phyloP scores from a whole-genome alignment of 2,329 filamentous ascomycete species.

The Fusarium sp. region DNA sequence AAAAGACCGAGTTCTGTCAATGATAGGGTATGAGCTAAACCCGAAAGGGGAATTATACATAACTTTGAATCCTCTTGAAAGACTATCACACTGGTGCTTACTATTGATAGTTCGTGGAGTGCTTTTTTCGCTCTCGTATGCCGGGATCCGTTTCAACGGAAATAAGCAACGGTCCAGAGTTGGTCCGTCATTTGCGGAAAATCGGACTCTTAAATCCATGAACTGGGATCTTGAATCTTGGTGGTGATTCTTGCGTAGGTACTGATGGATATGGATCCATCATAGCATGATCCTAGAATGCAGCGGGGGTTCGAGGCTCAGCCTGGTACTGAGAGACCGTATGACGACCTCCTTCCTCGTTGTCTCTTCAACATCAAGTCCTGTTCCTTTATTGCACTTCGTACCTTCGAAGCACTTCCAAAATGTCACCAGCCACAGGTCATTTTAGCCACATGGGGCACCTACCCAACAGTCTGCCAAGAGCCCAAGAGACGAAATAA shows the following conservation, averaged over 20 bases:
- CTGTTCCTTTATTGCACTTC: background rate
- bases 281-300: background rate
- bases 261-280: background rate
- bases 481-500: background rate
- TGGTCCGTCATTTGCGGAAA: constrained; percentile 8
- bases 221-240: background rate
- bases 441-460: background rate
- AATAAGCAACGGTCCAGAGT: constrained; percentile 24
- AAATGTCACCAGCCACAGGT: background rate
- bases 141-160: background rate
- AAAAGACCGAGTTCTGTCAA: constrained; percentile 30
- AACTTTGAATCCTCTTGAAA: background rate
- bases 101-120: background rate
- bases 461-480: background rate
- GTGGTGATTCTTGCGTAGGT: background rate
- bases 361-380: background rate
- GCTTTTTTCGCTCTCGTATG: background rate
- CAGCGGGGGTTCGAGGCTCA: background rate
- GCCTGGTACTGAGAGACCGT: background rate
- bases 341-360: background rate
- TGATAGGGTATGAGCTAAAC: constrained; percentile 11
- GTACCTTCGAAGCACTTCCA: background rate
- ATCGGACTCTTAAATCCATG: background rate
- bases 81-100: background rate
- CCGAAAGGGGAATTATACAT: background rate